Base-by-base conservation (phyloP, 176 grass and related monocot genomes). In the Paspalum notatum region DNA sequence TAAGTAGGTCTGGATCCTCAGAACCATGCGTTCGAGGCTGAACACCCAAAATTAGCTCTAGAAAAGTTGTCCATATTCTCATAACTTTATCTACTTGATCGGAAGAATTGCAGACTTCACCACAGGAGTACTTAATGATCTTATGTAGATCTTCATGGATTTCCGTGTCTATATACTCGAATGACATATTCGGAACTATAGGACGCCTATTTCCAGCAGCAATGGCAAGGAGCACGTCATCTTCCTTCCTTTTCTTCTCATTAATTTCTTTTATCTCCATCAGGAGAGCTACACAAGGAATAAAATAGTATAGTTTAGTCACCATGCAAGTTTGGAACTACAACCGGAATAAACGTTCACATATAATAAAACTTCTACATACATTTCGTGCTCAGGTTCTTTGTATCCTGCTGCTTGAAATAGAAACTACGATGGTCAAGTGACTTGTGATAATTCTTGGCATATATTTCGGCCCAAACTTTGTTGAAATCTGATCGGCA, bases 181-280 rank as follows among this genome's bases (percentile, higher is more conserved):
- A 99, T 72, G 79, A 89, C 90, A 99, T 95, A 84, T 99, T 92
- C 14, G 96, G 96, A 84, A 95, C 79, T 68, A 95, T 83, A 42
- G 96, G 88, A 21, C 88, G 79, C 77, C 89, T 88, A 85, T 92
- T 99, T 77, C 92, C 90, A 66, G 93, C 92, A 76, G 96, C 91
- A 22, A 99, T 92, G 45, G 96, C 86, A 80, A 93, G 88, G 58
- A 99, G 96, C 11, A 95, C 82, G 60, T 98, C 92, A 68, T 94
- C 96, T 88, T 95, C 96, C 87, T 93, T 95, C 62, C 91, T 79
- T 90, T 95, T 94, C 84, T 95, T 99, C 86, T 99, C 96, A 68
- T 90, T 95, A 78, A 95, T 99, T 95, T 99, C 96, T 93, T 95
- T 99, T 62, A 99, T 95, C 86, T 99, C 96, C 67, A 86, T 90